These are phyloP conservation scores for Aspergillus versicolor DNA, from an alignment of 2,329 filamentous ascomycete species.

Conservation along the genomic window DNA sequence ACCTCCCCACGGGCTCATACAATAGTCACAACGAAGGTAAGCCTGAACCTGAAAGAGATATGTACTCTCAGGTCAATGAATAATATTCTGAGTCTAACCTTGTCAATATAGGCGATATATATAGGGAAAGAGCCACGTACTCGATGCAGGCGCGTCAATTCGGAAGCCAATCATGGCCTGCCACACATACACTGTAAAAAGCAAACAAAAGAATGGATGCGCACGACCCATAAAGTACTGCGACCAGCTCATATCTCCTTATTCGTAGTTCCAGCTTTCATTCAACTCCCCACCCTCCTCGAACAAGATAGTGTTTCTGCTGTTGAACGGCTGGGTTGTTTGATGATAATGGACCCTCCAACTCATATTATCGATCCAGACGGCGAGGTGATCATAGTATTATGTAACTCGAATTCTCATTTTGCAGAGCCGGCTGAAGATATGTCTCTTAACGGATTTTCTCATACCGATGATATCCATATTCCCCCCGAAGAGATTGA, in stretches of 20 bases:
- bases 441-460: too few species aligned
- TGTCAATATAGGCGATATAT: too few species aligned
- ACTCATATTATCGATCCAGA: conserved; percentile 9
- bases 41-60: too few species aligned
- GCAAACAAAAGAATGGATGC: neutral
- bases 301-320: neutral
- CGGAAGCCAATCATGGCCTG: neutral
- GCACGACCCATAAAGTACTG: neutral
- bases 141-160: neutral
- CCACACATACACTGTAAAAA: neutral
- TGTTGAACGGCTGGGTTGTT: neutral
- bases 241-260: neutral
- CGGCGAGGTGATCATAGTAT: conserved; percentile 5
- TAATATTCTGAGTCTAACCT: too few species aligned
- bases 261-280: neutral
- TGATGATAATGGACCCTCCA: neutral
- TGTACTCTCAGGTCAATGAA: too few species aligned
- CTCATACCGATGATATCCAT: neutral
- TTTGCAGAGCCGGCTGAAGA: neutral
- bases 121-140: neutral
- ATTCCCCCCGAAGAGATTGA: neutral
- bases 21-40: too few species aligned
- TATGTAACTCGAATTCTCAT: neutral
- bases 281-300: neutral
- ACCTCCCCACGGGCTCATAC: too few species aligned